Percentiles rank a stretch among this genome's conserved stretches.
Evolutionary conservation across 192 early-diverging fungal species (phyloP).

Genomic region (Gryganskiella cystojenkinii): DNA sequence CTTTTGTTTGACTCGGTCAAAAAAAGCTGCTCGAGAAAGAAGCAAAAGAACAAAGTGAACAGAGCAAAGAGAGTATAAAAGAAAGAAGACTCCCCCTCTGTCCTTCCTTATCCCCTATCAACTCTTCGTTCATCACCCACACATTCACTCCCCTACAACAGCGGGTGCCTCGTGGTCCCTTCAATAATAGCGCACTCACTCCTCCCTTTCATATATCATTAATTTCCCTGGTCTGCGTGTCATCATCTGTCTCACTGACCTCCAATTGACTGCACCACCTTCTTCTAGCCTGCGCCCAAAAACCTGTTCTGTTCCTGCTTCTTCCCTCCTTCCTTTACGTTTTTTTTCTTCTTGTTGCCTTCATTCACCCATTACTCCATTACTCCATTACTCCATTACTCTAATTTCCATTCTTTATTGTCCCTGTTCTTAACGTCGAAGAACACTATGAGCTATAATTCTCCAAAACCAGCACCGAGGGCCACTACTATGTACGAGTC

Average conservation of each 20-base stretch:
- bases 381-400: background rate
- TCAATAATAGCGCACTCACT: too few relatives aligned
- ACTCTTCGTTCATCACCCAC: background rate
- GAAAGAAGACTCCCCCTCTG: background rate
- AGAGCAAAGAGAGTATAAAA: background rate
- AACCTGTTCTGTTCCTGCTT: background rate
- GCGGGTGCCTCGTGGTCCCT: too few relatives aligned
- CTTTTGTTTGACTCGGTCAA: too few relatives aligned
- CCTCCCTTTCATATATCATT: too few relatives aligned
- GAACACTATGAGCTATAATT: background rate
- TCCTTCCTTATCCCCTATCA: too few relatives aligned
- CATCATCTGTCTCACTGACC: too few relatives aligned
- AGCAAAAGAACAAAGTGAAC: too few relatives aligned
- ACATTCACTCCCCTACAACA: background rate
- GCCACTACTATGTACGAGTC: slow-evolving; percentile 9
- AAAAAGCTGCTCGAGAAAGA: too few relatives aligned
- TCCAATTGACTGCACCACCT: too few relatives aligned
- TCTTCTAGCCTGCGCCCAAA: too few relatives aligned
- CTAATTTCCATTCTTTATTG: background rate
- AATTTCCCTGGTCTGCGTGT: too few relatives aligned
- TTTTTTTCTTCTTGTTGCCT: background rate
- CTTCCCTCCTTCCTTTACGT: background rate
- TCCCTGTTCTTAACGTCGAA: background rate
- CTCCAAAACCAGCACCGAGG: background rate
- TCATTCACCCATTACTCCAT: background rate